Evolutionary conservation across 495 filamentous ascomycete genomes (phyloP), one percentile per base, ranked within the genome.

Genomic region (Opeltia flavorubescens): DNA sequence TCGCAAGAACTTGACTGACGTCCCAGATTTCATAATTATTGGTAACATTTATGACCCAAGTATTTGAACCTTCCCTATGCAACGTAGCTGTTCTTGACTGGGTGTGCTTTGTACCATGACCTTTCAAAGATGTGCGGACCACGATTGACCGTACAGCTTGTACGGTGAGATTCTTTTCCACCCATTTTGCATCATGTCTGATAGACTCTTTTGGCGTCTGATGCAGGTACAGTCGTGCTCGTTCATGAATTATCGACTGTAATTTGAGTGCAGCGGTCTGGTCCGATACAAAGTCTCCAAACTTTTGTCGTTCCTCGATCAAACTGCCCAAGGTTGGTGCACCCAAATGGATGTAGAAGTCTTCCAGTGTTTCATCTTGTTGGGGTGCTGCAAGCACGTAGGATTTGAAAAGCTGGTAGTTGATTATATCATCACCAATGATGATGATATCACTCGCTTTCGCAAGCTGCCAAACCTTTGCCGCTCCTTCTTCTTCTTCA

Each of bases 111-210:
- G 82, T 69, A 17, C 65, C 66, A 44, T 80, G 73, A 11, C 78
- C 80, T 48, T 68, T 77, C 18, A 96, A 72, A 20, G 82, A 81
- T 43, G 81, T 74, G 20, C 80, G 77, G 39, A 94, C 71, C 4
- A 75, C 71, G 41, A 98, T 78, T 2, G 79, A 79, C 17, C 74
- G 71, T 11, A 94, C 88, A 35, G 78, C 70, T 47, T 80, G 68
- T n/a, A 96, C 82, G 7, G 65, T 70, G 11, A 99, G 64, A 52
- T 89, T 85, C 51, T 84, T 83, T 58, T 94, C 87, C 7, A 96
- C 68, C 91, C 91, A 99, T 53, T 76, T 80, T 11, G 75, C 72
- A 59, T 94, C 87, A 55, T 86, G 84, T 46, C 81, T 83, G 50
- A 96, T 76, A 7, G 73, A 64, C 46, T 88, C 80, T 4, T 66